Evolutionary conservation across 2,329 filamentous ascomycete genomes (phyloP), one percentile per base, ranked within the genome.

Genomic region (Nigrograna mackinnonii): DNA sequence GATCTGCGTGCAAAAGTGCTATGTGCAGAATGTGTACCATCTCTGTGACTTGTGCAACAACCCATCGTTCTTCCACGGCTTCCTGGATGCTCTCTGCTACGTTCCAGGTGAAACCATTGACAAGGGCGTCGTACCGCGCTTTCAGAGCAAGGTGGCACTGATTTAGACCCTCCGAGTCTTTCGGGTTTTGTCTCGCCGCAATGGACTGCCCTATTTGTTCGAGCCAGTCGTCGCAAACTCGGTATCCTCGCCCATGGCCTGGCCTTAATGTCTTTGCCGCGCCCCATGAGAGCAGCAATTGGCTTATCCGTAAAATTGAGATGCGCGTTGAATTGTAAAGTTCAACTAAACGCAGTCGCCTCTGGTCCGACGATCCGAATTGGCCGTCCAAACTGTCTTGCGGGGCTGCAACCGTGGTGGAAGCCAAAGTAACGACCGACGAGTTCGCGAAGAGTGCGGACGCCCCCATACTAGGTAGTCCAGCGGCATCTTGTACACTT

Each of bases 401-500:
- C 9, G 24, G 24, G 17, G 19, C 34, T 11, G 11, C 16, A 17
- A 9, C 36, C n/a, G 47, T 43, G 22, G 36, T 36, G 2, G 59
- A 56, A 17, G 62, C 60, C 28, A 58, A 53, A 6, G 57, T 49
- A 19, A 68, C 47, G 39, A 69, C 62, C 47, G 65, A 84, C 56
- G 41, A 80, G 44, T 67, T 68, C 47, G 50, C 61, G 47, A 61
- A 66, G 50, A 57, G 68, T 49, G 59, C 68, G 47, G 60, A 89
- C 69, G 60, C 78, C 73, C 52, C 83, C 73, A 62, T 79, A 64
- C 82, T 85, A 44, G 79, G 80, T 20, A 83, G 76, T 16, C 86
- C 86, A 11, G 86, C 81, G 13, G 87, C 87, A 57, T 87, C 86
- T 57, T 87, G 84, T 34, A 95, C 72, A 57, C 89, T 91, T 42